Evolutionary conservation across 108 stramenopile genomes (phyloP).

Genomic region (Nitzschia sp.): DNA sequence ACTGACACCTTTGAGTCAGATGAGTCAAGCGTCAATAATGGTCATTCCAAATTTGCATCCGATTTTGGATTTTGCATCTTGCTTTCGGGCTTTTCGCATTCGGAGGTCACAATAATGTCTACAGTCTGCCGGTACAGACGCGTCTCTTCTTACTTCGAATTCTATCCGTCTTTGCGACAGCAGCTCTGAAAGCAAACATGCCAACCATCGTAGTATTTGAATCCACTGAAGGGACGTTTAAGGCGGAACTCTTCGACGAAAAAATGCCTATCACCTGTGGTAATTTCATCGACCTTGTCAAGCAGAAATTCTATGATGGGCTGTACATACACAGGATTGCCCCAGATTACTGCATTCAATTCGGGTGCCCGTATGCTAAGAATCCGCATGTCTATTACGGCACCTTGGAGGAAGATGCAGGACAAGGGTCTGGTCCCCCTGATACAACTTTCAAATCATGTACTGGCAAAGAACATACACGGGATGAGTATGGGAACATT

Average conservation of each 20-base stretch:
- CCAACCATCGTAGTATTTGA: conserved; percentile 41
- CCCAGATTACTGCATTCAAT: conserved; percentile 69
- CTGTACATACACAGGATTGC: conserved; percentile 72
- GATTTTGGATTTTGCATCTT: too few relatives aligned
- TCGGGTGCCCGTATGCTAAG: conserved; percentile 52
- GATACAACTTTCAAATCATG: conserved; percentile 39
- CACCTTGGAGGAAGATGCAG: conserved; percentile 44
- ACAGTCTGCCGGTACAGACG: too few relatives aligned
- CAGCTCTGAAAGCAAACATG: conserved; percentile 17
- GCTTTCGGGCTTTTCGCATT: too few relatives aligned
- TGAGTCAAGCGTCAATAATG: too few relatives aligned
- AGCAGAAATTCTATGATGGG: conserved; percentile 72
- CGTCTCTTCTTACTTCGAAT: too few relatives aligned
- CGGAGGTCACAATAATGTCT: too few relatives aligned
- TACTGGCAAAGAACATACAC: conserved; percentile 37
- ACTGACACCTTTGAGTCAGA: too few relatives aligned
- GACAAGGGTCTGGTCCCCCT: conserved; percentile 46
- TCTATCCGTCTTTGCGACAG: too few relatives aligned
- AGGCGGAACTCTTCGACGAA: conserved; percentile 51
- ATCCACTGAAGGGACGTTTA: conserved; percentile 48
- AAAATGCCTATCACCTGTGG: conserved; percentile 61
- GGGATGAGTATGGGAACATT: conserved; percentile 43
- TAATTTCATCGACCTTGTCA: conserved; percentile 60
- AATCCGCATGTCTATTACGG: conserved; percentile 45
- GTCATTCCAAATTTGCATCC: too few relatives aligned